Percentiles rank a stretch among this genome's conserved stretches.
Evolutionary conservation across 441 rosid genomes (phyloP).

Genomic region (Iberis amara): DNA sequence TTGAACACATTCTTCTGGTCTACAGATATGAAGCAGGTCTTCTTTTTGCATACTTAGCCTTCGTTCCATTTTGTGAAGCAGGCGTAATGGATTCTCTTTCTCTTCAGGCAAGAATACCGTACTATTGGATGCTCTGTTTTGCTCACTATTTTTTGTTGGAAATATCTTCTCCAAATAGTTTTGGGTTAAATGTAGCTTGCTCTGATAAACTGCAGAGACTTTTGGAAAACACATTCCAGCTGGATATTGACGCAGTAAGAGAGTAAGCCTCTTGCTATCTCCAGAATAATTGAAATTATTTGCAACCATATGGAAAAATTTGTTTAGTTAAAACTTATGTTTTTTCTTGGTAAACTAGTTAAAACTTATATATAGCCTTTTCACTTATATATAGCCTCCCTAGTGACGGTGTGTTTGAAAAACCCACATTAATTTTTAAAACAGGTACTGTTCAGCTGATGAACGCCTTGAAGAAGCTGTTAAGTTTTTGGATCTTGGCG

Average conservation of each 20-base stretch:
- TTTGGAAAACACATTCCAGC: conserved; percentile 76
- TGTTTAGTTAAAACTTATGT: neutral
- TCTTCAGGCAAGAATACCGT: conserved; percentile 52
- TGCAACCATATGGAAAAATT: neutral
- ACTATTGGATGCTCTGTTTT: conserved; percentile 2
- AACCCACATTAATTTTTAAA: neutral
- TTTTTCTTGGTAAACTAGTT: neutral
- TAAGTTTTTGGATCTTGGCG: conserved; percentile 71
- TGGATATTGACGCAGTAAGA: conserved; percentile 79
- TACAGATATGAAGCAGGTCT: conserved; percentile 88
- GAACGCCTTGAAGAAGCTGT: conserved; percentile 76
- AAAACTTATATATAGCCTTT: neutral
- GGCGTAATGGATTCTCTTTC: conserved; percentile 80
- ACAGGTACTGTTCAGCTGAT: conserved; percentile 90
- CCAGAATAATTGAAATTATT: conserved; percentile 1
- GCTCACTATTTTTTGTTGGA: conserved; percentile 11
- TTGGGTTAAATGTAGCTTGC: conserved; percentile 10
- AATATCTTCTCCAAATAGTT: neutral
- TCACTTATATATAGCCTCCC: neutral
- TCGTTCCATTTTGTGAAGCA: conserved; percentile 86
- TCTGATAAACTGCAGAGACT: conserved; percentile 59
- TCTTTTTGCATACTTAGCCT: conserved; percentile 86
- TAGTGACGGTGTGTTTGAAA: neutral
- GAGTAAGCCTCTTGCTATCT: conserved; percentile 53
- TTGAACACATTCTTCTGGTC: conserved; percentile 24